A percentile compares a stretch with the other conserved stretches of the same genome.
These are phyloP conservation scores for Ambrosia artemisiifolia DNA, from an alignment of 129 eudicot genomes.

Conservation along the genomic window DNA sequence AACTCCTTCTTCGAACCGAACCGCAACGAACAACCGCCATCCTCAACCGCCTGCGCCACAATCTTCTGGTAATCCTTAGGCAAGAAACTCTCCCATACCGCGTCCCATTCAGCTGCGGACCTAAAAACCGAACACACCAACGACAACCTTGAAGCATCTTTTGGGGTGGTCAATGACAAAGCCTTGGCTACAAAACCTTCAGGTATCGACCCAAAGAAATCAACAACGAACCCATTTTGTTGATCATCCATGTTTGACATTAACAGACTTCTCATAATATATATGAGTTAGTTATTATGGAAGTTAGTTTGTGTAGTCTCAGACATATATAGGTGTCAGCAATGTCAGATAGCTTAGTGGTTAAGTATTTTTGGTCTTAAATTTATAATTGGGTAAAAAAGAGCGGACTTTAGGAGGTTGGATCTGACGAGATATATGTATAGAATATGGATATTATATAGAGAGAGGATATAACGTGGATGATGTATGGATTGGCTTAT, in stretches of 20 bases:
- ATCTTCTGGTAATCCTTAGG: conserved; percentile 45
- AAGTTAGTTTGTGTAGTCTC: no score
- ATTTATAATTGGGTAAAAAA: conserved; percentile 7
- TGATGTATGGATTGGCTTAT: background rate
- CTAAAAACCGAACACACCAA: conserved; percentile 46
- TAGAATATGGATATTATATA: background rate
- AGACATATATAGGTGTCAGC: background rate
- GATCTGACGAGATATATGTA: conserved; percentile 9
- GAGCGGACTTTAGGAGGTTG: conserved; percentile 22
- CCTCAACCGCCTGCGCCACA: conserved; percentile 22
- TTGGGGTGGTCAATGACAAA: conserved; percentile 50
- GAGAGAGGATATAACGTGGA: conserved; percentile 21
- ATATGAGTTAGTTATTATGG: no score
- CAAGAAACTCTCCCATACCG: conserved; percentile 68
- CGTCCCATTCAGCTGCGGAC: conserved; percentile 67
- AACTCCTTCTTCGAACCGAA: conserved; percentile 45
- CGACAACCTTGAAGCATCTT: conserved; percentile 51
- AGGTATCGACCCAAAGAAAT: conserved; percentile 41
- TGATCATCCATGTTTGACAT: background rate
- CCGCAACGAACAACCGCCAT: background rate
- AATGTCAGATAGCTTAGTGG: conserved; percentile 36
- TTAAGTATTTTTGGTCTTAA: conserved; percentile 25
- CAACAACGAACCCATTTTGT: background rate
- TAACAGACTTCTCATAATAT: conserved; percentile 3
- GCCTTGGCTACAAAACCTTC: conserved; percentile 56